These are phyloP conservation scores for Debaryomyces castellii DNA, from an alignment of 805 yeast species.

Conservation along the genomic window DNA sequence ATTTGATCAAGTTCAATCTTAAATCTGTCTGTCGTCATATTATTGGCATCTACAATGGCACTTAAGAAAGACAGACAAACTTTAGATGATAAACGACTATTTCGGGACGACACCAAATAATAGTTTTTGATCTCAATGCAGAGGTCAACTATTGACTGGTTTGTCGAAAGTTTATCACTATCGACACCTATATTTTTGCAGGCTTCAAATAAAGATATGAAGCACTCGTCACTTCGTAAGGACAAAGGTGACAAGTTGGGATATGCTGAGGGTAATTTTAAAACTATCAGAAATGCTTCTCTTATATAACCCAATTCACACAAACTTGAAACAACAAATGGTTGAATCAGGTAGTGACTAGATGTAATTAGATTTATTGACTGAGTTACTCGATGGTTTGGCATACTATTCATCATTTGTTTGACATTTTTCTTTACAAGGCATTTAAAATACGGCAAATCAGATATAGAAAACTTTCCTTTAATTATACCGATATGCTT, in stretches of 20 bases:
- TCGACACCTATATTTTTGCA: constrained; percentile 6
- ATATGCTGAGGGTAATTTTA: constrained; percentile 13
- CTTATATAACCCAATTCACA: constrained; percentile 21
- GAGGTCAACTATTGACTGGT: not conserved
- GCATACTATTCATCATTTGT: constrained; percentile 4
- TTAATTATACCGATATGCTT: constrained; percentile 24
- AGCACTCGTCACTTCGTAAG: constrained; percentile 13
- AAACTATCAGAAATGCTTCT: constrained; percentile 26
- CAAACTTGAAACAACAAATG: constrained; percentile 26
- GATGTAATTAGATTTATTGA: constrained; percentile 18
- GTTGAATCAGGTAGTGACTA: constrained; percentile 24
- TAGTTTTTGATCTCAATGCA: constrained; percentile 3
- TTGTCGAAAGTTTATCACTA: not conserved
- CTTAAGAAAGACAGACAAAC: constrained; percentile 4
- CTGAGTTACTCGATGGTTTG: constrained; percentile 5
- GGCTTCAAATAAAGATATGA: constrained; percentile 8
- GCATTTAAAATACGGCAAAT: constrained; percentile 30
- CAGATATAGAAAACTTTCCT: constrained; percentile 25
- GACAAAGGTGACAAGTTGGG: constrained; percentile 7
- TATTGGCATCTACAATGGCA: not conserved
- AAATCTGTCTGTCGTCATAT: not conserved
- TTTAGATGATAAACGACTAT: constrained; percentile 1
- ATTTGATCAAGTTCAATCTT: constrained; percentile 3
- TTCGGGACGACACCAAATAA: not conserved
- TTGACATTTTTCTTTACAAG: constrained; percentile 19